Base-by-base conservation (phyloP, 768 basidiomycete genomes). In the Phanerodontia chrysosporium region DNA sequence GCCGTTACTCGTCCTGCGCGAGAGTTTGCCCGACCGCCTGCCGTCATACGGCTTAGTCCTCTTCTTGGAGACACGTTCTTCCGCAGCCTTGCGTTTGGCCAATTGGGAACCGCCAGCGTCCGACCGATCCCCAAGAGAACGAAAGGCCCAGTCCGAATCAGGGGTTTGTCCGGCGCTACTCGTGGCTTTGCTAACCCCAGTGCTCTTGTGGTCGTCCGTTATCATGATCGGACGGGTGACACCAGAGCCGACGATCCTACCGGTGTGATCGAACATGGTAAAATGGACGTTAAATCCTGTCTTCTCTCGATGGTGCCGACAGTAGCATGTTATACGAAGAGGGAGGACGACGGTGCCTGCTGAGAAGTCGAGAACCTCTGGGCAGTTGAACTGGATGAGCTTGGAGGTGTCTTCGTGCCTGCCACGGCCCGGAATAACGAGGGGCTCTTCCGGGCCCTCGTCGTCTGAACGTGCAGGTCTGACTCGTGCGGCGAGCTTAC, bases 181-280 rank as follows among this genome's bases (percentile, higher is more conserved):
- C 14, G 48, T 18, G 52, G 65, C 65, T 66, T 70, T 69, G 44
- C 63, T 69, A 57, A 70, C 66, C 7, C 69, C 70, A 3, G 76
- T 83, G 28, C 92, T 94, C 75, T 99, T 99, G 76, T 99, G 97
- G 73, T 99, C 97, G 76, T 99, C 97, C 1, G 96, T 99, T 64
- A 98, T 98, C 87, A 98, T 95, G 65, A 99, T 95, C 3, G 96
- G 93, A 29, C 86, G 84, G 1, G 94, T 91, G 55, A 78, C 81
- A 4, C 93, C 94, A 8, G 83, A 80, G 14, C 92, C 95, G 55
- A 98, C 84, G 49, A 92, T 73, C 22, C 89, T 82, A 2, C 95
- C 95, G 25, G 75, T 77, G 65, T 86, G 77, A 65, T 97, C 92
- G 69, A 85, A 82, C 79, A 99, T 82, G 21, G 86, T 84, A 70